A percentile compares a stretch with the other conserved stretches of the same genome.
phyloP scores from a whole-genome alignment of 768 basidiomycete species.

The Favolaschia claudopus region DNA sequence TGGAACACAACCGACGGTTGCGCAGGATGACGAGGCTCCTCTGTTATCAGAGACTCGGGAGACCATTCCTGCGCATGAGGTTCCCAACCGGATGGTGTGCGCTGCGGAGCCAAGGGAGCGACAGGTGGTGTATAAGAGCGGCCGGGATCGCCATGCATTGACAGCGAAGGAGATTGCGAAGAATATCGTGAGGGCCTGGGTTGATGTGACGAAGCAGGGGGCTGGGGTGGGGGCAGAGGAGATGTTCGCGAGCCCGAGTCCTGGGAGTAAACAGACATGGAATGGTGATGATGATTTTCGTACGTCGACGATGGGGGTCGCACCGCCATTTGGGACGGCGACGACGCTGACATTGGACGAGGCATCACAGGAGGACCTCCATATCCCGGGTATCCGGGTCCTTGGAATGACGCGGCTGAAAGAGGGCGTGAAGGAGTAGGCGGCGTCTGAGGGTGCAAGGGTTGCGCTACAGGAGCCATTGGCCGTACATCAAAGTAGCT shows the following conservation, averaged over 20 bases:
- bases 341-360: neutral
- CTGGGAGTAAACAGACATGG: conserved; percentile 1
- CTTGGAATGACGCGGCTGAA: too few relatives aligned
- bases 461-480: neutral
- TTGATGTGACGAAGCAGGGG: too few relatives aligned
- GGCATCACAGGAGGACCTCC: too few relatives aligned
- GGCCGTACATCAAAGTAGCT: conserved; percentile 9
- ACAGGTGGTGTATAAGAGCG: too few relatives aligned
- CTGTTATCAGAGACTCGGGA: neutral
- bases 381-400: too few relatives aligned
- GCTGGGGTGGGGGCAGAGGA: too few relatives aligned
- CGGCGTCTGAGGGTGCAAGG: neutral
- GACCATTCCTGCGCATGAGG: neutral
- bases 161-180: too few relatives aligned
- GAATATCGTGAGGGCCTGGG: too few relatives aligned
- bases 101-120: too few relatives aligned
- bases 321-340: neutral
- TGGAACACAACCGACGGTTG: neutral
- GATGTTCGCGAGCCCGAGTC: neutral
- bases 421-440: too few relatives aligned
- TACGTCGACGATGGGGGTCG: neutral
- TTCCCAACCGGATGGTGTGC: neutral
- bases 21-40: neutral
- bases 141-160: too few relatives aligned
- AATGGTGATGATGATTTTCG: neutral